Evolutionary conservation across 306 rosid genomes (phyloP), one percentile per base, ranked within the genome.

Genomic region (Gleditsia sinensis): DNA sequence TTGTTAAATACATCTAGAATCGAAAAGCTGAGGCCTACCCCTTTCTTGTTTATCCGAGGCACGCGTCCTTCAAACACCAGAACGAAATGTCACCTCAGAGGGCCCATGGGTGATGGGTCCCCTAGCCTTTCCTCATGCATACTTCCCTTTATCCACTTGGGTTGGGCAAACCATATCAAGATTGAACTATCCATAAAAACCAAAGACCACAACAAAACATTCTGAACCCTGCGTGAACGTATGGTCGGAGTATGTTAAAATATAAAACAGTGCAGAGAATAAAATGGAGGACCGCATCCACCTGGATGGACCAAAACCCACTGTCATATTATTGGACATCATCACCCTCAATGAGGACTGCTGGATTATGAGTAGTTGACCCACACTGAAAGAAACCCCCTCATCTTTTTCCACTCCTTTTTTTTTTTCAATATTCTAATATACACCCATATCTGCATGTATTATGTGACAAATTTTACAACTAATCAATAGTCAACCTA

Each of bases 311-410:
- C 40, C 49, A 21, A n/a, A 19, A 4, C 11, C 34, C 71, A 50
- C 32, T 43, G 2, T 46, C 53, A 59, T 48, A 77, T 69, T 54
- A 65, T 55, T 25, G 45, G 27, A 55, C 63, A 55, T 10, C n/a
- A 37, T 33, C 79, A 36, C 53, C 39, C n/a, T 60, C 80, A 69
- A 48, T 11, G 9, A 50, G 50, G 39, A 56, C 53, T 36, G 54
- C 59, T 27, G 43, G 75, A 64, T 37, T 34, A 71, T 57, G 75
- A 57, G 72, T 55, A 25, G 20, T 43, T 40, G 81, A 78, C 83
- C 81, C 72, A 69, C 81, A 12, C 30, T 75, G 80, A 80, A 60
- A 42, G 37, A 60, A 74, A 75, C 77, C 37, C 36, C 14, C 71
- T 39, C 30, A 28, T 11, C 28, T n/a, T 51, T n/a, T 73, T 67